These are phyloP conservation scores for Synchytrium microbalum DNA, from an alignment of 371 early-diverging fungal genomes.

Conservation along the genomic window DNA sequence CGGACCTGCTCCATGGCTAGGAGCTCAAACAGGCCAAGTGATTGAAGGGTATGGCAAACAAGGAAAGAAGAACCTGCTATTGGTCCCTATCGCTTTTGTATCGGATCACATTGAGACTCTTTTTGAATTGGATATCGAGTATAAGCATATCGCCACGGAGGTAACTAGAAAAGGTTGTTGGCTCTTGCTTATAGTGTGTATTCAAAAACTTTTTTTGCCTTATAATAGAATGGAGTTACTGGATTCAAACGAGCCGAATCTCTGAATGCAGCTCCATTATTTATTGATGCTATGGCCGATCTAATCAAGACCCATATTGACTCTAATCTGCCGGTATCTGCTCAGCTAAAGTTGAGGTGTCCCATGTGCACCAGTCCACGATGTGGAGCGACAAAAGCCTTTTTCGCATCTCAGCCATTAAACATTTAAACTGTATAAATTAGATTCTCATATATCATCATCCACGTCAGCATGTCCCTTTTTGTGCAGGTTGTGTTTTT, in stretches of 20 bases:
- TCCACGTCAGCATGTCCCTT: no score
- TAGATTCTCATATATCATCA: no score
- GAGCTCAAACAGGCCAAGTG: conserved; percentile 79
- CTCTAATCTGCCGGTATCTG: conserved; percentile 40
- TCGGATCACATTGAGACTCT: conserved; percentile 95
- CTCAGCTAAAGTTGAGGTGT: conserved; percentile 70
- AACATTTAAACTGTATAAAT: no score
- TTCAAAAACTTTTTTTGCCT: conserved; percentile 6
- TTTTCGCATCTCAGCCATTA: conserved; percentile 23
- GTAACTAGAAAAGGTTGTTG: conserved; percentile 23
- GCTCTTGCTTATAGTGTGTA: conserved; percentile 21
- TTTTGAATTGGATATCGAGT: conserved; percentile 90
- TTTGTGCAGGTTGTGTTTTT: no score
- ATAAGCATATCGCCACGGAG: conserved; percentile 77
- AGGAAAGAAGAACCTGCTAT: conserved; percentile 68
- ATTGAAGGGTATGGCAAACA: conserved; percentile 65
- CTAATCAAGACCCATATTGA: conserved; percentile 74
- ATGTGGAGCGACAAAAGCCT: conserved; percentile 62
- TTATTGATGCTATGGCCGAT: conserved; percentile 81
- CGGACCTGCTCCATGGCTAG: conserved; percentile 90
- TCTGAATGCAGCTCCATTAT: conserved; percentile 80
- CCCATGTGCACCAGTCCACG: conserved; percentile 69
- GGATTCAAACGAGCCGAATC: conserved; percentile 82
- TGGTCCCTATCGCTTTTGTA: conserved; percentile 92
- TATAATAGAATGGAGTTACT: conserved; percentile 49